Base-by-base conservation (phyloP, 371 early-diverging fungal genomes). In the Syncephalastrum racemosum region DNA sequence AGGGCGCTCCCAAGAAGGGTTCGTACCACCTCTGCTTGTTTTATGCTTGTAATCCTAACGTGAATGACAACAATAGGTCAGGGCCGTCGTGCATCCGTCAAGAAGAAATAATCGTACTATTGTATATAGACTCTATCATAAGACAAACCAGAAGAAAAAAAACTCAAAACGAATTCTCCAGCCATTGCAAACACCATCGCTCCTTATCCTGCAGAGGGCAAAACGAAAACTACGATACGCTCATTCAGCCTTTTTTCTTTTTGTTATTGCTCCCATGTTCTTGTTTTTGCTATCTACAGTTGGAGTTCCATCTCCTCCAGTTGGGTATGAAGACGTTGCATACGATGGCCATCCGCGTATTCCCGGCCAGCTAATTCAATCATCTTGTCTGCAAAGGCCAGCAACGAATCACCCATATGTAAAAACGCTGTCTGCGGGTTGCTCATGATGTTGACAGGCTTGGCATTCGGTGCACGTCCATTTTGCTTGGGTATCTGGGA, bases 1-100 rank as follows among this genome's bases (percentile, higher is more conserved):
- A 91, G 81, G 90, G 91, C 24, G 84, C 90, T 24, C 90, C 90
- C 36, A 87, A 87, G 86, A 91, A 91, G 70, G 90, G 90, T 78
- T 82, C 70, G 36, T 46, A 23, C 4, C 20, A 23, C 4, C 20
- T 15, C 14, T 22, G 41, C 2, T 49, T 19, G 45, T 42, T 50
- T 54, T 13, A 50, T 50, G 20, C 31, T 27, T 39, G 15, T 24
- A 31, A 49, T 15, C 23, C 44, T n/a, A 52, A 14, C 10, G 36
- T 10, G 36, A 31, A 31, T 31, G 36, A 8, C 36, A 31, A 31
- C 36, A 31, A 7, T 65, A 84, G 84, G 84, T 61, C 81, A 84
- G 60, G 84, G 84, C 55, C 80, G 80, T 59, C 80, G 84, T 62
- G 82, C 84, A 15, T 77, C 80, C 24, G 77, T 80, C 71, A 84